Conservation (phyloP, 768 basidiomycete genomes). For the Suillus discolor region DNA sequence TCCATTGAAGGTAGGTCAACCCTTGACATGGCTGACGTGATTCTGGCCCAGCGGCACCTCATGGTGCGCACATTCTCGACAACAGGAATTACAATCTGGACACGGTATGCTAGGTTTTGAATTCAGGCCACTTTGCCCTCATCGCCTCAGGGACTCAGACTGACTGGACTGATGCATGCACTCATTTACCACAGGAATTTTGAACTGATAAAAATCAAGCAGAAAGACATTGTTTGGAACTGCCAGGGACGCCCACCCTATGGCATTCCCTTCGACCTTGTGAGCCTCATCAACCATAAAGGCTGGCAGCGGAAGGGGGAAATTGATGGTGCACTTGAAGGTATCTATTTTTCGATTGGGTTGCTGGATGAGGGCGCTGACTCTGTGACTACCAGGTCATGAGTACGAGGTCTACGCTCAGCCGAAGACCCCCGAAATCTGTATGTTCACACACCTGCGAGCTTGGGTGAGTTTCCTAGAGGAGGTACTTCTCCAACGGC, state of each 20-base stretch:
- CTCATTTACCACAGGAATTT: slow-evolving; percentile 26
- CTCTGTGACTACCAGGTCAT: not conserved
- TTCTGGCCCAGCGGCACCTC: not conserved
- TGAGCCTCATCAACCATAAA: slow-evolving; percentile 20
- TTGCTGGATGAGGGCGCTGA: too few species aligned
- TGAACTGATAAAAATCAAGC: slow-evolving; percentile 29
- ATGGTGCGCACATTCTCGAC: not conserved
- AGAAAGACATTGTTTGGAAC: slow-evolving; percentile 21
- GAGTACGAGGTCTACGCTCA: slow-evolving; percentile 5
- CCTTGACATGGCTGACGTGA: not conserved
- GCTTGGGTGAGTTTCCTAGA: slow-evolving; percentile 33
- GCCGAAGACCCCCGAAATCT: slow-evolving; percentile 36
- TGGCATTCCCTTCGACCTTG: slow-evolving; percentile 21
- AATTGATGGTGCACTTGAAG: slow-evolving; percentile 12
- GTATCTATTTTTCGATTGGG: too few species aligned
- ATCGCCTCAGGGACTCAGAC: too few species aligned
- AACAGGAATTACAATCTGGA: not conserved
- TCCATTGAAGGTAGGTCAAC: not conserved
- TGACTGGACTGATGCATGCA: too few species aligned
- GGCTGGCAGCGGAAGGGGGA: slow-evolving; percentile 26
- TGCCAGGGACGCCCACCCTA: slow-evolving; percentile 13
- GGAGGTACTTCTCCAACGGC: slow-evolving; percentile 10
- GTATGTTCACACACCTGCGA: slow-evolving; percentile 29
- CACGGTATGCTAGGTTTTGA: not conserved
- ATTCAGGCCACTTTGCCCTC: too few species aligned